Percentiles rank a stretch among this genome's conserved stretches.
Conservation (phyloP, 2,329 filamentous ascomycete species). For the Zalaria sp. region DNA sequence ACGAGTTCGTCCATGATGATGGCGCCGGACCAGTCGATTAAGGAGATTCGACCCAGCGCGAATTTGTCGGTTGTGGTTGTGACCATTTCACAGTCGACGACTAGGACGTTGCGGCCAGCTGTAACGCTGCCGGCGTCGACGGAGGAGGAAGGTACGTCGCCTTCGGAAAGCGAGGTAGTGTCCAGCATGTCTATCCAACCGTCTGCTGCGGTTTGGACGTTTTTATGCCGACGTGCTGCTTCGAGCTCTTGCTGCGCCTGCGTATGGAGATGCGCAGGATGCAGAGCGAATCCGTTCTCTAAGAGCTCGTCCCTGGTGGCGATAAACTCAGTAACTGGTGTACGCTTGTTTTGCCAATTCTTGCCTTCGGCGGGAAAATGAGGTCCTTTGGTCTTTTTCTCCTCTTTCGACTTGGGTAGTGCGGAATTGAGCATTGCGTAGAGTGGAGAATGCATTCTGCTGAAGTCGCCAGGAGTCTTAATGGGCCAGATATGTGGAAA, state of each 20-base stretch:
- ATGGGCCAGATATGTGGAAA: constrained; percentile 86
- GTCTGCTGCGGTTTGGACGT: constrained; percentile 34
- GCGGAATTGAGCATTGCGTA: constrained; percentile 70
- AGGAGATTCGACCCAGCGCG: constrained; percentile 76
- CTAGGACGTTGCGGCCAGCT: constrained; percentile 62
- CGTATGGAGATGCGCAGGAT: constrained; percentile 57
- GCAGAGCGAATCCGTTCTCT: constrained; percentile 72
- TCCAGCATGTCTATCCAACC: constrained; percentile 70
- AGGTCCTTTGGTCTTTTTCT: constrained; percentile 45
- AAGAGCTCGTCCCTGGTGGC: constrained; percentile 57
- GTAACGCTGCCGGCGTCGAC: constrained; percentile 73
- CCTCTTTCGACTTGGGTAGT: constrained; percentile 53
- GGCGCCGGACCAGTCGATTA: constrained; percentile 74
- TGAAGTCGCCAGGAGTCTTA: constrained; percentile 69
- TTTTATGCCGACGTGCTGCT: constrained; percentile 26
- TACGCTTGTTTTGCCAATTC: constrained; percentile 60
- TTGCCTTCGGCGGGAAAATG: constrained; percentile 49
- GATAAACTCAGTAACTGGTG: constrained; percentile 69
- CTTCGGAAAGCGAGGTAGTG: constrained; percentile 53
- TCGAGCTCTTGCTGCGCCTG: constrained; percentile 42
- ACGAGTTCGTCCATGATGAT: constrained; percentile 81
- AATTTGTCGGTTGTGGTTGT: constrained; percentile 60
- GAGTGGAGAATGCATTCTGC: constrained; percentile 74
- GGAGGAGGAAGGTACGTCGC: constrained; percentile 50
- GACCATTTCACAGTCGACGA: constrained; percentile 96